Evolutionary conservation across 2,329 filamentous ascomycete species (phyloP), one percentile per base, ranked within the genome.

Genomic region (Gremmenia infestans): DNA sequence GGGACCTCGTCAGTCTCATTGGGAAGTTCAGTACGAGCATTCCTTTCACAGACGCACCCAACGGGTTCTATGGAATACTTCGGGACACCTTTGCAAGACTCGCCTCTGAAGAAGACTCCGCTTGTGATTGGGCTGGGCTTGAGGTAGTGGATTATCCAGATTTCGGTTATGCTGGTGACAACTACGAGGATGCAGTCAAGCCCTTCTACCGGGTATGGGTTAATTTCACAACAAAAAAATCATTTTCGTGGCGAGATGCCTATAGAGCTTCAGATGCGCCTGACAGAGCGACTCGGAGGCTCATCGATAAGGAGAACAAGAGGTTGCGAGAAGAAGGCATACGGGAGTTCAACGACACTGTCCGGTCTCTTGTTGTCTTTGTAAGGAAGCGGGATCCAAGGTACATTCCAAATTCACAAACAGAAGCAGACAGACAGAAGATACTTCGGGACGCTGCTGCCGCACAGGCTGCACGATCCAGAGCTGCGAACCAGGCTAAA

Each of bases 291-390:
- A 79, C 90, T 15, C 85, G 93, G 51, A 83, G 94, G 35, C 67
- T 90, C 40, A 96, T 97, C 86, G 94, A 97, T 69, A 97, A 96
- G 72, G 93, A 97, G 70, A 99, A 99, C 71, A 89, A 86, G 64
- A 88, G 88, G 61, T 73, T 87, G 23, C 82, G 94, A 52, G 92
- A 97, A 19, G 88, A 93, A 52, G 91, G 85, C 2, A 82, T 88
- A 11, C 83, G 87, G 54, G 89, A 96, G 62, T 97, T 96, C 75
- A 97, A 97, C 72, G 91, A 96, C 58, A 88, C 91, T 3, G 91
- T 99, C 32, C 78, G 90, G 55, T 89, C 91, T 6, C 79, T 99
- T 12, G 88, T 97, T 2, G 80, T 85, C 1, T 97, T 97, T 72
- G 88, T 93, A 15, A 86, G 90, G 62, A 97, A 96, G 74, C 83